A percentile compares a stretch with the other conserved stretches of the same genome.
Conservation (phyloP, 371 early-diverging fungal species). For the Fennellomyces sp. region DNA sequence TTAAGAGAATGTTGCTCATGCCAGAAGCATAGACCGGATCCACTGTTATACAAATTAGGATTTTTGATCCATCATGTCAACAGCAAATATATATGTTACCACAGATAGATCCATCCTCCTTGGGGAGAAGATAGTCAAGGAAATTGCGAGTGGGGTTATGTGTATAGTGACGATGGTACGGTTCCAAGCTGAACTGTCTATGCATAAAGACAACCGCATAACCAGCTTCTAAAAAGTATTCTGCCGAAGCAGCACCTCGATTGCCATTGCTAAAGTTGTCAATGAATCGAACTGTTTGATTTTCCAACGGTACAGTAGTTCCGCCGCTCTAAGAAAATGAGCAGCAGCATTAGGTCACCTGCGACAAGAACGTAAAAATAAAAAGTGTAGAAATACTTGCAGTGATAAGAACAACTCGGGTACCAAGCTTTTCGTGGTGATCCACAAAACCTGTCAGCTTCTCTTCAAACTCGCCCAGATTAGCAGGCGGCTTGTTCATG, state of each 20-base stretch:
- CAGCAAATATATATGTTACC: conserved; percentile 34
- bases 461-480: conserved; percentile 65
- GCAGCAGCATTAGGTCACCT: too few relatives aligned
- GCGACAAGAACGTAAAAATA: too few relatives aligned
- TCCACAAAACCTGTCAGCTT: conserved; percentile 73
- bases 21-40: conserved; percentile 57
- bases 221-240: conserved; percentile 88
- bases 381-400: conserved; percentile 40
- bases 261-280: conserved; percentile 98
- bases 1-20: conserved; percentile 64
- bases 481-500: conserved; percentile 74
- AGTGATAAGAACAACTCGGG: conserved; percentile 79
- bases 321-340: conserved; percentile 84
- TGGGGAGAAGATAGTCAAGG: conserved; percentile 75
- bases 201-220: conserved; percentile 97
- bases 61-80: background rate
- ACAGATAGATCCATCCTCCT: conserved; percentile 58
- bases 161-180: conserved; percentile 90
- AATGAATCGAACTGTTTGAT: conserved; percentile 97
- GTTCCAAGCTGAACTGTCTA: conserved; percentile 91
- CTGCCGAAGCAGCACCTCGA: conserved; percentile 95
- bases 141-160: conserved; percentile 73
- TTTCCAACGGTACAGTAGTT: conserved; percentile 96
- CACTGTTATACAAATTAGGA: too few relatives aligned
- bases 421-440: conserved; percentile 58